These are phyloP conservation scores for Thermomyces lanuginosus DNA, from an alignment of 2,329 filamentous ascomycete species.

Conservation along the genomic window DNA sequence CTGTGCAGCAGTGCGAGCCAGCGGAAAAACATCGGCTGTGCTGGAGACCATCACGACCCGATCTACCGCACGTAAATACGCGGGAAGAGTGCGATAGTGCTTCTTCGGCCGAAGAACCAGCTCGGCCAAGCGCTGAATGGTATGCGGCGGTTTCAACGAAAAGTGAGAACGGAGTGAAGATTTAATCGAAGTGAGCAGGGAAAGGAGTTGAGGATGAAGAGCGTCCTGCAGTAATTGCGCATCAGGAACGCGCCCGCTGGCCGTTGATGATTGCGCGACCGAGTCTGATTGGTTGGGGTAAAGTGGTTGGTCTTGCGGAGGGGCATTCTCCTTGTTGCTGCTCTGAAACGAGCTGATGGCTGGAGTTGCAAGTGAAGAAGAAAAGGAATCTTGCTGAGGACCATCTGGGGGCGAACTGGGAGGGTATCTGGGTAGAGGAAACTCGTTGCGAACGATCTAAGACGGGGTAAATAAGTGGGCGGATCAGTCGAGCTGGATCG, in stretches of 20 bases:
- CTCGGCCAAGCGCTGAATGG: constrained; percentile 80
- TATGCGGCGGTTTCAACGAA: constrained; percentile 64
- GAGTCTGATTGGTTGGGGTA: constrained; percentile 22
- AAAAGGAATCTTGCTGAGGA: constrained; percentile 12
- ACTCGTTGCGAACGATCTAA: constrained; percentile 62
- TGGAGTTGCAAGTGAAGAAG: constrained; percentile 12
- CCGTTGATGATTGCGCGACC: constrained; percentile 19
- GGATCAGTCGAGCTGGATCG: too few species aligned
- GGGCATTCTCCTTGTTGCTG: constrained; percentile 24
- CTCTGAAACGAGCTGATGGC: constrained; percentile 15
- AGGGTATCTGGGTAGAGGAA: constrained; percentile 50
- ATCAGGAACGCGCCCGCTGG: constrained; percentile 28
- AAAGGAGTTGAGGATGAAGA: constrained; percentile 48
- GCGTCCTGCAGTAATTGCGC: constrained; percentile 27
- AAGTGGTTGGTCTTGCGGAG: constrained; percentile 16
- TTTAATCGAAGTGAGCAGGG: constrained; percentile 45
- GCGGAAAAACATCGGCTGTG: constrained; percentile 61
- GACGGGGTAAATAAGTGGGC: too few species aligned
- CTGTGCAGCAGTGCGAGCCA: constrained; percentile 30
- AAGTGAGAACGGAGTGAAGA: constrained; percentile 51
- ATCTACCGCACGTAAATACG: constrained; percentile 82
- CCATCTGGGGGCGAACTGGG: constrained; percentile 25
- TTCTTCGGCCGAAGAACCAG: constrained; percentile 58
- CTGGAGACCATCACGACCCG: constrained; percentile 83
- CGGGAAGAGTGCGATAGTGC: constrained; percentile 66